phyloP scores from a whole-genome alignment of 139 green algal genomes.

The Coelastrella sp. region DNA sequence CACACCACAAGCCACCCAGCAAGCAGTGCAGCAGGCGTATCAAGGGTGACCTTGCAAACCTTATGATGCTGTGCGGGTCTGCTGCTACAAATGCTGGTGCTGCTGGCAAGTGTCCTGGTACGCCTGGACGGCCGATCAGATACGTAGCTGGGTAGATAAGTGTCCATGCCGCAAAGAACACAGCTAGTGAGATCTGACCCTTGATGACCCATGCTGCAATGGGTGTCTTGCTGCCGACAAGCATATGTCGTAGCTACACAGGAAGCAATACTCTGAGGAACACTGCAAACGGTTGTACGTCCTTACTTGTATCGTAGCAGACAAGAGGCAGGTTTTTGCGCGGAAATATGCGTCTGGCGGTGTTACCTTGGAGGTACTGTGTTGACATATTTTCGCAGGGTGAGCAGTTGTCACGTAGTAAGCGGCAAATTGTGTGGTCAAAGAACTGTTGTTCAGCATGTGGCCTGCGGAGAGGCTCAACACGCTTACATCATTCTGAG shows the following conservation, averaged over 20 bases:
- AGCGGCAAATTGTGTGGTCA: background rate
- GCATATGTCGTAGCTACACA: background rate
- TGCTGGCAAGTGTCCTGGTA: slow-evolving; percentile 11
- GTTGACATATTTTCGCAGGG: no score
- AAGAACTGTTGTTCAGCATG: background rate
- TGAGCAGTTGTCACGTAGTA: no score
- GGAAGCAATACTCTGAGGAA: no score
- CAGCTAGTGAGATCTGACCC: background rate
- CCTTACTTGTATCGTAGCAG: no score
- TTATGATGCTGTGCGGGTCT: background rate
- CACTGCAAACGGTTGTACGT: background rate
- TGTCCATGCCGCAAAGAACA: slow-evolving; percentile 24
- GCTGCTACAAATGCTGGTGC: slow-evolving; percentile 30
- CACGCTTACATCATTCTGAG: background rate
- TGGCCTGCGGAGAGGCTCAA: background rate
- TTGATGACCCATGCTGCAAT: background rate
- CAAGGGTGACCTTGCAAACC: background rate
- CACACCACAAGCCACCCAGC: background rate
- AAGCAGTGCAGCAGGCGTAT: slow-evolving; percentile 34
- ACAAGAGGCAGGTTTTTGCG: no score
- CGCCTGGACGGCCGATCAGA: slow-evolving; percentile 5
- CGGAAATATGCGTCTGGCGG: no score
- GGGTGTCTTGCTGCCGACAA: background rate
- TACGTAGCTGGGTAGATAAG: slow-evolving; percentile 21
- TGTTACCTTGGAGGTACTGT: no score